These are phyloP conservation scores for Sporothrix brunneoviolacea DNA, from an alignment of 2,329 filamentous ascomycete genomes.

Conservation along the genomic window DNA sequence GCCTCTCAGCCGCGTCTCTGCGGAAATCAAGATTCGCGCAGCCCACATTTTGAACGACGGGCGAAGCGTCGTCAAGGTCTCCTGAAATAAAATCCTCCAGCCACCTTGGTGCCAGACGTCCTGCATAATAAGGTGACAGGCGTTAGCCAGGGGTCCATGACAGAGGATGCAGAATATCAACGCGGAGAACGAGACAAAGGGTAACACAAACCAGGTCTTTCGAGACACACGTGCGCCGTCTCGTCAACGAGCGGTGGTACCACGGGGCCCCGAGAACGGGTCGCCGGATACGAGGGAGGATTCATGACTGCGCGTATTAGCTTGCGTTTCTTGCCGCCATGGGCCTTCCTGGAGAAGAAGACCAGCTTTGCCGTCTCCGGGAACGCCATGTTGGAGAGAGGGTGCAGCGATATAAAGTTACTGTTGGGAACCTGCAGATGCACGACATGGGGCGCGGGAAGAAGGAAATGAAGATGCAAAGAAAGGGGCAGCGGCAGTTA, in stretches of 20 bases:
- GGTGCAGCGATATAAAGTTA: no score
- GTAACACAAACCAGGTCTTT: slow-evolving; percentile 9
- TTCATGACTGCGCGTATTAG: slow-evolving; percentile 18
- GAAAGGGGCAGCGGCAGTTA: background rate
- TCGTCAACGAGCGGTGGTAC: slow-evolving; percentile 12
- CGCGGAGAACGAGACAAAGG: background rate
- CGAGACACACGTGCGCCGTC: slow-evolving; percentile 7
- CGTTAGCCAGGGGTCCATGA: background rate
- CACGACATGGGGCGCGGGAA: no score
- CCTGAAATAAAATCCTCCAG: slow-evolving; percentile 19
- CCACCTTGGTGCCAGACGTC: slow-evolving; percentile 20
- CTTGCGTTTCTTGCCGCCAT: slow-evolving; percentile 11
- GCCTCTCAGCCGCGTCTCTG: slow-evolving; percentile 10
- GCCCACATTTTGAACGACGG: slow-evolving; percentile 13
- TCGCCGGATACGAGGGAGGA: slow-evolving; percentile 12
- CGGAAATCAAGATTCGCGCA: slow-evolving; percentile 11
- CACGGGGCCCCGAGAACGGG: slow-evolving; percentile 13
- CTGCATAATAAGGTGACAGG: slow-evolving; percentile 1
- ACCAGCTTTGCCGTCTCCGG: slow-evolving; percentile 11
- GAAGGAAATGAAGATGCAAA: background rate
- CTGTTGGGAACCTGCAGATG: no score
- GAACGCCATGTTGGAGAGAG: slow-evolving; percentile 5
- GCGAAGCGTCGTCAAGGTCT: slow-evolving; percentile 9
- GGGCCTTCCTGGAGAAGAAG: slow-evolving; percentile 8
- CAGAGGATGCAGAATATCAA: background rate